These are phyloP conservation scores for Anastatica hierochuntica DNA, from an alignment of 345 rosid species.

Conservation along the genomic window DNA sequence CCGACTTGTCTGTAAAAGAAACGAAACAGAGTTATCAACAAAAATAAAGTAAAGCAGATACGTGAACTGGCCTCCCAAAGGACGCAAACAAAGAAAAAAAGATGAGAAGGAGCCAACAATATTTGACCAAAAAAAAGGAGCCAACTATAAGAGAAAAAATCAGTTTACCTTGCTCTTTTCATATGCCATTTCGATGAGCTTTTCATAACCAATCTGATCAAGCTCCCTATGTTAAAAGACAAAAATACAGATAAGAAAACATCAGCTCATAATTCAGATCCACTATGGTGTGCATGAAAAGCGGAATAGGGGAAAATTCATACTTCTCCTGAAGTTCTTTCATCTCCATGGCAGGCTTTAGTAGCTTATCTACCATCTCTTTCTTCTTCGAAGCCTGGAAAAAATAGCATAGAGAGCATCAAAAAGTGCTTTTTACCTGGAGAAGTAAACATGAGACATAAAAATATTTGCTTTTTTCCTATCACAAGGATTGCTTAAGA, in stretches of 20 bases:
- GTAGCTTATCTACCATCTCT: constrained; percentile 43
- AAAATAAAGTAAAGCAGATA: background rate
- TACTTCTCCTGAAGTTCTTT: constrained; percentile 68
- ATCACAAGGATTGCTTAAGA: background rate
- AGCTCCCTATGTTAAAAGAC: constrained; percentile 53
- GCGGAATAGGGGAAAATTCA: constrained; percentile 2
- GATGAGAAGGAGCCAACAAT: no score
- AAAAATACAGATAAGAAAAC: background rate
- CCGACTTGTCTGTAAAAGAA: constrained; percentile 46
- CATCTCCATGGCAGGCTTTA: constrained; percentile 45
- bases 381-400: constrained; percentile 67
- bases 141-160: background rate
- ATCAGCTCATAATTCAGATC: constrained; percentile 1
- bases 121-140: no score
- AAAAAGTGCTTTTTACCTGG: background rate
- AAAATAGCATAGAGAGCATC: constrained; percentile 16
- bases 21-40: constrained; percentile 5
- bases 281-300: constrained; percentile 4
- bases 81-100: background rate
- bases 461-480: background rate
- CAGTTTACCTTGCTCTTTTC: constrained; percentile 62
- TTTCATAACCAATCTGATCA: constrained; percentile 59
- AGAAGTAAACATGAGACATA: constrained; percentile 18
- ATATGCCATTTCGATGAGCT: constrained; percentile 71
- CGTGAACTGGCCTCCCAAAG: background rate